Evolutionary conservation across 768 basidiomycete genomes (phyloP).

Genomic region (Suillus cothurnatus): DNA sequence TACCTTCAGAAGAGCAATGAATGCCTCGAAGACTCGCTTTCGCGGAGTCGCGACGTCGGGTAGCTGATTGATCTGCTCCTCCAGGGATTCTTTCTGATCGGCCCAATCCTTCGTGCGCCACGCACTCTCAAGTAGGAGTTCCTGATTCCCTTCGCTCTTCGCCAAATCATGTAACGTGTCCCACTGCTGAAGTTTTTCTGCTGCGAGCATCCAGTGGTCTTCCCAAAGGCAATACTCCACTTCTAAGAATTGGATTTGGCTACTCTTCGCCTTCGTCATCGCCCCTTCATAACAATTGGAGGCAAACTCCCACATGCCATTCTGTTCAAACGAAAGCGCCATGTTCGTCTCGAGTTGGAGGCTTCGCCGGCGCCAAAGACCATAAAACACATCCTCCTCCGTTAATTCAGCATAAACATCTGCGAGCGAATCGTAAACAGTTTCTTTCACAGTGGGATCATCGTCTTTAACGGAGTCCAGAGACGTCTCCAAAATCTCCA

Average conservation of each 20-base stretch:
- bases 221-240: conserved; percentile 98
- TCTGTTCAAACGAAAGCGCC: conserved; percentile 89
- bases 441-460: conserved; percentile 77
- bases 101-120: conserved; percentile 96
- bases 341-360: conserved; percentile 90
- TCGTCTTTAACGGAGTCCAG: conserved; percentile 80
- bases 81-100: conserved; percentile 72
- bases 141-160: conserved; percentile 85
- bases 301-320: conserved; percentile 96
- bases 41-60: conserved; percentile 91
- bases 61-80: conserved; percentile 77
- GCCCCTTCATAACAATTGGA: conserved; percentile 86
- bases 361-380: conserved; percentile 89
- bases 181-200: conserved; percentile 98
- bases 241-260: conserved; percentile 88
- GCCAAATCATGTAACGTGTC: conserved; percentile 92
- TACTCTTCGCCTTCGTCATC: conserved; percentile 80
- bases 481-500: conserved; percentile 85
- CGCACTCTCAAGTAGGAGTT: conserved; percentile 90
- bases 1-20: conserved; percentile 85
- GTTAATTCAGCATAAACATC: conserved; percentile 95
- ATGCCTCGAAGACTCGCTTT: conserved; percentile 97
- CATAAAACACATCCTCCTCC: conserved; percentile 98
- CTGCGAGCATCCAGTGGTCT: conserved; percentile 96
- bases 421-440: conserved; percentile 85